Conservation (phyloP, 73 alveolate species). For the Paramecium octaurelia region DNA sequence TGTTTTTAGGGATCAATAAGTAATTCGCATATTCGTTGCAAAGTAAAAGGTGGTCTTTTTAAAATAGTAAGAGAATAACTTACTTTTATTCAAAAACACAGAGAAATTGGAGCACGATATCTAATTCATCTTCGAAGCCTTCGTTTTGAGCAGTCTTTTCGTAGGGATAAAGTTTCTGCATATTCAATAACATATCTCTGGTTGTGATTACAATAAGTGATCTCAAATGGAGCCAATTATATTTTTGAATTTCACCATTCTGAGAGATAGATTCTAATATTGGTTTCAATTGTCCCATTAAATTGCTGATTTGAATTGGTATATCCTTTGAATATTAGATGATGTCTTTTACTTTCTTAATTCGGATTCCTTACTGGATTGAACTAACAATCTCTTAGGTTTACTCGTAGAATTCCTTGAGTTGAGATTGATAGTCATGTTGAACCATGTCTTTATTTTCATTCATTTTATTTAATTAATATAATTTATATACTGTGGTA, state of each 20-base stretch:
- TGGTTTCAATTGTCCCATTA: neutral
- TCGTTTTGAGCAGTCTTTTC: neutral
- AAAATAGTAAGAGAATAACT: neutral
- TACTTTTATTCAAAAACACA: constrained; percentile 13
- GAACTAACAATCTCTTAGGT: neutral
- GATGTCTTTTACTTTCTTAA: neutral
- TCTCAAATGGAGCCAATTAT: constrained; percentile 15
- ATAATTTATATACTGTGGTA: neutral
- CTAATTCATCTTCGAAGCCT: constrained; percentile 41
- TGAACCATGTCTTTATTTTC: neutral
- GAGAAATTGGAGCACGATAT: neutral
- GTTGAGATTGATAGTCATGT: neutral
- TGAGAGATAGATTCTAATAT: neutral
- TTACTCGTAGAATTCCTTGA: constrained; percentile 28
- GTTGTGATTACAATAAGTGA: neutral
- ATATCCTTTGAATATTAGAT: neutral
- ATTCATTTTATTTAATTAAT: neutral
- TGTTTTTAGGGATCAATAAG: constrained; percentile 11
- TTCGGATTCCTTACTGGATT: neutral
- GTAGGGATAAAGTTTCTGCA: neutral
- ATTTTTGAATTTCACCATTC: constrained; percentile 9
- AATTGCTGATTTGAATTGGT: neutral
- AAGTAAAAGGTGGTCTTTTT: constrained; percentile 7
- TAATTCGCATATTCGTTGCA: constrained; percentile 25
- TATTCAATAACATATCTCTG: constrained; percentile 19